A percentile compares a stretch with the other conserved stretches of the same genome.
Evolutionary conservation across 306 rosid species (phyloP).

Genomic region (Trifolium repens): DNA sequence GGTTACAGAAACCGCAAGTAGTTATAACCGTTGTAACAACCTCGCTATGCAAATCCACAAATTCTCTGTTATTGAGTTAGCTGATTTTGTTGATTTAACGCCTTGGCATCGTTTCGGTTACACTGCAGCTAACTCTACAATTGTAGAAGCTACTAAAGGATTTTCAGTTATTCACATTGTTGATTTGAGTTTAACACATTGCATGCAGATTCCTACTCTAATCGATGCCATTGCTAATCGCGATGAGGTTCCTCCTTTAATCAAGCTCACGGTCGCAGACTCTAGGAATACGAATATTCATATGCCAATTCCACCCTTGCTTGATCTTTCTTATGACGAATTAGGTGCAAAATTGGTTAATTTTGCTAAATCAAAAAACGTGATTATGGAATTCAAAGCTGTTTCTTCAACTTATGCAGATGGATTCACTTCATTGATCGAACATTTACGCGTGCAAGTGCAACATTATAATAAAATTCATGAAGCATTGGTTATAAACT

Average conservation of each 20-base stretch:
- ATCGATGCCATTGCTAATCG: slow-evolving; percentile 79
- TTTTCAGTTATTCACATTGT: slow-evolving; percentile 74
- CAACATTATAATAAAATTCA: slow-evolving; percentile 49
- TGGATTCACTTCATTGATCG: slow-evolving; percentile 65
- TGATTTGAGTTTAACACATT: slow-evolving; percentile 74
- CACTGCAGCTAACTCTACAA: slow-evolving; percentile 77
- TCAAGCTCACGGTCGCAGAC: slow-evolving; percentile 68
- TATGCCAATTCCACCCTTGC: slow-evolving; percentile 57
- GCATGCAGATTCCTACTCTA: slow-evolving; percentile 96
- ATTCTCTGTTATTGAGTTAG: slow-evolving; percentile 79
- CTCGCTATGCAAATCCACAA: slow-evolving; percentile 51
- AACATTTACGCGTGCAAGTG: slow-evolving; percentile 55
- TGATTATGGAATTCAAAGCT: slow-evolving; percentile 65
- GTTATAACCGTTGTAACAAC: neutral
- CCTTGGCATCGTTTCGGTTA: slow-evolving; percentile 93
- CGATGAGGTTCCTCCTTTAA: slow-evolving; percentile 58
- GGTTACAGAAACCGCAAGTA: neutral
- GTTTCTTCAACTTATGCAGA: slow-evolving; percentile 62
- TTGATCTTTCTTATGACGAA: slow-evolving; percentile 72
- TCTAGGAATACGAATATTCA: slow-evolving; percentile 35
- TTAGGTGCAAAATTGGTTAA: slow-evolving; percentile 67
- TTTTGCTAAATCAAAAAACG: slow-evolving; percentile 69
- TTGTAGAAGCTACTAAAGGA: slow-evolving; percentile 76
- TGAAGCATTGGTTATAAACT: slow-evolving; percentile 75
- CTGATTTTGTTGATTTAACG: slow-evolving; percentile 80